phyloP scores from a whole-genome alignment of 1,284 basidiomycete genomes.

The Ceraceosorus bombacis region DNA sequence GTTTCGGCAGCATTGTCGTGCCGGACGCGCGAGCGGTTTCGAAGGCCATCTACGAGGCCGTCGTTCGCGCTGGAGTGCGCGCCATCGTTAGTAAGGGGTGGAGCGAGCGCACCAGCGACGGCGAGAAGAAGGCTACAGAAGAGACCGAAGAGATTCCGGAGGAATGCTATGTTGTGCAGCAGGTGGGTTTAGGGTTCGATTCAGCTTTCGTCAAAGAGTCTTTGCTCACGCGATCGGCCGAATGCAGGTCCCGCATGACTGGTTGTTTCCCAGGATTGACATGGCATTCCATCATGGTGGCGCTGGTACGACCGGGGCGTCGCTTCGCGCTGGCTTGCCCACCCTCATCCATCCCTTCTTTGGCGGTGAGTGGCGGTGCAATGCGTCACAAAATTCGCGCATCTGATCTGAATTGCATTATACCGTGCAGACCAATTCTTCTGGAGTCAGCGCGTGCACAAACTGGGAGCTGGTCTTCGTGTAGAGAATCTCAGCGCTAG shows the following conservation, averaged over 20 bases:
- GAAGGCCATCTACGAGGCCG: conserved; percentile 34
- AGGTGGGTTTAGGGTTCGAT: not conserved
- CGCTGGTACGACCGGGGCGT: conserved; percentile 60
- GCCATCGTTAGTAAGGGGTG: conserved; percentile 46
- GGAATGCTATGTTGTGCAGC: conserved; percentile 37
- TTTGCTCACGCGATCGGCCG: no score
- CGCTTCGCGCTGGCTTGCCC: conserved; percentile 34
- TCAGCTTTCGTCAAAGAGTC: no score
- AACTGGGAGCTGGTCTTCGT: conserved; percentile 30
- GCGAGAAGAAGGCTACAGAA: conserved; percentile 23
- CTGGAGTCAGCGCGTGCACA: conserved; percentile 38
- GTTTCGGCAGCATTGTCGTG: conserved; percentile 51
- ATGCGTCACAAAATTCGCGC: no score
- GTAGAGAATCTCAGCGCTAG: conserved; percentile 21
- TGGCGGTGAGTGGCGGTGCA: conserved; percentile 10
- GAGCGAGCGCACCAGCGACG: conserved; percentile 25
- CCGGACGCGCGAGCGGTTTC: conserved; percentile 41
- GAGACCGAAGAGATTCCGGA: conserved; percentile 36
- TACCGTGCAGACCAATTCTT: conserved; percentile 29
- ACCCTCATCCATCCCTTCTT: conserved; percentile 45
- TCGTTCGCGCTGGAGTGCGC: conserved; percentile 30
- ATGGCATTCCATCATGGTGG: conserved; percentile 58
- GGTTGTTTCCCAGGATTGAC: conserved; percentile 25
- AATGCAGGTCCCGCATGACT: conserved; percentile 25
- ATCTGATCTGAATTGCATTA: no score